Base-by-base conservation (phyloP, 495 filamentous ascomycete species). In the Xylaria sp. region DNA sequence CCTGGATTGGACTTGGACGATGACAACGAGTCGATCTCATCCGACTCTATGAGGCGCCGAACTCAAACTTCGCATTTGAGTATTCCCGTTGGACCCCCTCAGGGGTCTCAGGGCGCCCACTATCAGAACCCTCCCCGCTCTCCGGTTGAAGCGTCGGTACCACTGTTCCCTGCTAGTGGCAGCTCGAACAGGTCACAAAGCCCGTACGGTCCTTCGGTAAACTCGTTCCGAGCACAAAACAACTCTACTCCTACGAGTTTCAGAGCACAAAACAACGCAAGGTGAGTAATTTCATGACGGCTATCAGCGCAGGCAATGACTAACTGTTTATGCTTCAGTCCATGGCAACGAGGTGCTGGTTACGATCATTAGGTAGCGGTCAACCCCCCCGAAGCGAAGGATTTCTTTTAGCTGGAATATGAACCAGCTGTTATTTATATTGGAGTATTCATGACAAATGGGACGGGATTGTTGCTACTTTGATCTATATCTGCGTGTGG, bases 1-100 rank as follows among this genome's bases (percentile, higher is more conserved):
- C 86, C 85, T 67, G 84, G 83, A 41, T 74, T 85, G 14, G 90
- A 93, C 57, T 86, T 96, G 82, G 93, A 94, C 53, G 92, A 95
- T 62, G 95, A 97, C 67, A 90, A 92, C 64, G 86, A 88, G 15
- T 94, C 92, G 29, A 88, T 80, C 69, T 77, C 82, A 29, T 85
- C 85, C 15, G 81, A 79, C 29, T 79, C 79, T 12, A 69, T 83
- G 69, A 78, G 79, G 19, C 78, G 78, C 35, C 79, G 79, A 55
- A 78, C 74, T 0, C 75, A 84, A 64, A 77, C 78, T 11, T 80
- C 81, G 31, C 82, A 77, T 73, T 68, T 82, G 71, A 70, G 76
- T 5, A 68, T 81, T 35, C 82, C 80, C 19, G 53, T 69, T 3
- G 68, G 67, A 21, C 62, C 74, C 15, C 50, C 73, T 12, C 52